A percentile compares a stretch with the other conserved stretches of the same genome.
Conservation (phyloP, 208 protist genomes). For the Trypanosoma rangeli region DNA sequence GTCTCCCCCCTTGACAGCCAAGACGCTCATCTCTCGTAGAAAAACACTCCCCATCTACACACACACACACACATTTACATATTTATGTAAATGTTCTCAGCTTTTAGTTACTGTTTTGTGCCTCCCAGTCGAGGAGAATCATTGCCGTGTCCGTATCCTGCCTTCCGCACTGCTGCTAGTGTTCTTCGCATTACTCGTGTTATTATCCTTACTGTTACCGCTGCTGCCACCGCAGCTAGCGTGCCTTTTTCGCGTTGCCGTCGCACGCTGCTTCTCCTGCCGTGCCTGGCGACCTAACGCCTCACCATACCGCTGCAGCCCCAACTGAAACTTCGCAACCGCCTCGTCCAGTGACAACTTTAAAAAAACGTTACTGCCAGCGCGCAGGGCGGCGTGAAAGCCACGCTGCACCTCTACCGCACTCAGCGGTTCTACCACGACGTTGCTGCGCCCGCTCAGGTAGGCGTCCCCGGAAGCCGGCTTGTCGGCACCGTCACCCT, state of each 20-base stretch:
- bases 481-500: neutral
- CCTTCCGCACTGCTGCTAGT: neutral
- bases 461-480: neutral
- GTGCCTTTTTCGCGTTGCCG: neutral
- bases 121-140: too few species aligned
- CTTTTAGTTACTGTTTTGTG: too few species aligned
- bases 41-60: too few species aligned
- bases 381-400: constrained; percentile 3
- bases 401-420: constrained; percentile 4
- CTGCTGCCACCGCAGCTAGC: neutral
- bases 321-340: constrained; percentile 43
- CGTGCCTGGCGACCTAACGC: constrained; percentile 36
- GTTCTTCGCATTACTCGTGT: neutral
- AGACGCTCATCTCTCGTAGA: too few species aligned
- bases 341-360: constrained; percentile 36
- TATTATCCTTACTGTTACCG: neutral
- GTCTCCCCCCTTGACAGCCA: too few species aligned
- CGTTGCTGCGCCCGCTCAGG: neutral
- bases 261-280: constrained; percentile 25
- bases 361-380: constrained; percentile 21
- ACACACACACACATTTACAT: too few species aligned
- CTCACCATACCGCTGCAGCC: constrained; percentile 65
- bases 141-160: neutral
- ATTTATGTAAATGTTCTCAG: too few species aligned
- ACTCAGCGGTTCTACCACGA: constrained; percentile 5